Conservation (phyloP, 2,329 filamentous ascomycete genomes). For the Podosphaera xanthii region DNA sequence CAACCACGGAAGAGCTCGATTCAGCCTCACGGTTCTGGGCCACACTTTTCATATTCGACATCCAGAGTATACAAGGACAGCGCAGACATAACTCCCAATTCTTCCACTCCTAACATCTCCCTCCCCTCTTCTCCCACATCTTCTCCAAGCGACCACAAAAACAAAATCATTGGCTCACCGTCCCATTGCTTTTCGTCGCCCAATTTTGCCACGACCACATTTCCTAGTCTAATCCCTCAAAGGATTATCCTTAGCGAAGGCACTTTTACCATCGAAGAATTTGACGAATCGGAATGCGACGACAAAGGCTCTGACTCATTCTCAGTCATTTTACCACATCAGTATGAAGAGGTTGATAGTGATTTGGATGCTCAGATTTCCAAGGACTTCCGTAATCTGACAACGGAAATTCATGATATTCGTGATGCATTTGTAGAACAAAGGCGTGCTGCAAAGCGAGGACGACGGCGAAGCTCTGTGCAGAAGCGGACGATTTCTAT, state of each 20-base stretch:
- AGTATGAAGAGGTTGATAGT: constrained; percentile 16
- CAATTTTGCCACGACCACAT: constrained; percentile 4
- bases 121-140: constrained; percentile 1
- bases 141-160: not conserved
- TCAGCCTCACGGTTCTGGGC: constrained; percentile 18
- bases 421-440: constrained; percentile 11
- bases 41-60: constrained; percentile 16
- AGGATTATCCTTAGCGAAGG: constrained; percentile 7
- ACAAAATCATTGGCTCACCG: constrained; percentile 6
- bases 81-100: constrained; percentile 20
- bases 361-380: not conserved
- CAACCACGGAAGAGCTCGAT: constrained; percentile 20
- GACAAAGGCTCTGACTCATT: constrained; percentile 12
- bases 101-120: constrained; percentile 17
- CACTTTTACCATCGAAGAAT: constrained; percentile 16
- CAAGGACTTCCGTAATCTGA: not conserved
- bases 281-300: constrained; percentile 12
- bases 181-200: constrained; percentile 11
- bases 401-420: constrained; percentile 7
- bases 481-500: constrained; percentile 15
- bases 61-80: constrained; percentile 14
- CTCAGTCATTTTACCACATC: constrained; percentile 12
- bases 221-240: constrained; percentile 1
- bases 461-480: constrained; percentile 13
- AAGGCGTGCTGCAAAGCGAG: constrained; percentile 9